phyloP scores from a whole-genome alignment of 768 basidiomycete species.

The Leccinum barrowsii region DNA sequence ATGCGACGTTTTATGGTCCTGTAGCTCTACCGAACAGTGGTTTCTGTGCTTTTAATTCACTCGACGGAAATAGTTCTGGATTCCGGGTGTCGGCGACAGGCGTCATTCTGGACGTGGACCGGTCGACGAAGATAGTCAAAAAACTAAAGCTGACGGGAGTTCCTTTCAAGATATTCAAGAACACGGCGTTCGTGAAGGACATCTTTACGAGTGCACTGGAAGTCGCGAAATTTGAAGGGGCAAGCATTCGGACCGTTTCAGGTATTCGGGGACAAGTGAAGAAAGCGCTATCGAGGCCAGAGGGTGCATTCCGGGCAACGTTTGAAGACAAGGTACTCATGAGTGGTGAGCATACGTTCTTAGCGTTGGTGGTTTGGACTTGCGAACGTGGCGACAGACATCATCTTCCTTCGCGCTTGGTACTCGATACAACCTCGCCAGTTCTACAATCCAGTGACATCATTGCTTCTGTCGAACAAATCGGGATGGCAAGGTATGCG shows the following conservation, averaged over 20 bases:
- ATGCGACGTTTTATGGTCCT: conserved; percentile 95
- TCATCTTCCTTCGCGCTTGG: conserved; percentile 95
- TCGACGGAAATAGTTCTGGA: conserved; percentile 59
- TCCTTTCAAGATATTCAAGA: conserved; percentile 98
- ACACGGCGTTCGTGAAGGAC: conserved; percentile 96
- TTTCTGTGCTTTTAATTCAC: conserved; percentile 93
- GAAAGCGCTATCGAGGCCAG: conserved; percentile 92
- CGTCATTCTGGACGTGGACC: conserved; percentile 90
- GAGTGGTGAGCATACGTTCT: conserved; percentile 66
- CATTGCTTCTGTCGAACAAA: conserved; percentile 81
- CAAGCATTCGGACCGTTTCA: conserved; percentile 92
- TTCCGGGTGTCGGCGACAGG: conserved; percentile 94
- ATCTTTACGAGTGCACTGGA: conserved; percentile 95
- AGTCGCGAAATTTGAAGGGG: conserved; percentile 98
- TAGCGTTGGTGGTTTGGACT: background rate
- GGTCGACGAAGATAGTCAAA: conserved; percentile 93
- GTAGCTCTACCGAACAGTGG: conserved; percentile 90
- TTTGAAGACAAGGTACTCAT: conserved; percentile 97
- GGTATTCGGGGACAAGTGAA: conserved; percentile 97
- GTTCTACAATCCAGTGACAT: conserved; percentile 96
- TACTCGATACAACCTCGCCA: conserved; percentile 92
- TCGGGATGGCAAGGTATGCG: conserved; percentile 92
- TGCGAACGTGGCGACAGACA: conserved; percentile 49
- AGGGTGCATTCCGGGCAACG: conserved; percentile 92
- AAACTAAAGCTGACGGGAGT: conserved; percentile 95